phyloP scores from a whole-genome alignment of 2,329 filamentous ascomycete genomes.

The Alternaria triticimaculans region DNA sequence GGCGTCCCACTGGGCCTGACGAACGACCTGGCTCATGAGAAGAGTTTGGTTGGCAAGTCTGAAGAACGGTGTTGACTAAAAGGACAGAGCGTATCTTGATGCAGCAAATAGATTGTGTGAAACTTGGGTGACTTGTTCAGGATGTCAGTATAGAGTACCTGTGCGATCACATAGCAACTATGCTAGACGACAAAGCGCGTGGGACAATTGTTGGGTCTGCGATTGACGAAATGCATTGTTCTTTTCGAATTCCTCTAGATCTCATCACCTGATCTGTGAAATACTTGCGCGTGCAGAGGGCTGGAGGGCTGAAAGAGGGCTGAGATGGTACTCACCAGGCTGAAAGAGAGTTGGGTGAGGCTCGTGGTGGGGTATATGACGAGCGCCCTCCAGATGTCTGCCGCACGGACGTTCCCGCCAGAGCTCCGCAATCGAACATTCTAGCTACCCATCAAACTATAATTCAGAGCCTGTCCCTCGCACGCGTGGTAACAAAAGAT shows the following conservation, averaged over 20 bases:
- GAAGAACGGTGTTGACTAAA: not conserved
- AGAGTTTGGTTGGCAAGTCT: not conserved
- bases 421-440: slow-evolving; percentile 41
- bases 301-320: slow-evolving; percentile 11
- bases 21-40: slow-evolving; percentile 20
- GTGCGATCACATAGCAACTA: not conserved
- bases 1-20: slow-evolving; percentile 29
- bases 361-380: slow-evolving; percentile 17
- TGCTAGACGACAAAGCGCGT: not conserved
- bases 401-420: slow-evolving; percentile 17
- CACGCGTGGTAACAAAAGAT: slow-evolving; percentile 20
- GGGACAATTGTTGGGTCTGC: not conserved
- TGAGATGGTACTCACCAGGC: slow-evolving; percentile 8
- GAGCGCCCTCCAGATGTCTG: slow-evolving; percentile 26
- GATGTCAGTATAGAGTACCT: not conserved
- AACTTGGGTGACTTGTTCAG: not conserved
- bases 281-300: not conserved
- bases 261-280: not conserved
- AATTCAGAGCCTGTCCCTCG: slow-evolving; percentile 42
- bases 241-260: not conserved
- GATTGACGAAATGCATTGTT: not conserved
- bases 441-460: slow-evolving; percentile 42
- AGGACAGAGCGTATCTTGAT: not conserved
- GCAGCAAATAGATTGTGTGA: not conserved
- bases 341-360: slow-evolving; percentile 10